A percentile compares a stretch with the other conserved stretches of the same genome.
Conservation (phyloP, 1,284 basidiomycete genomes). For the Moesziomyces sp. region DNA sequence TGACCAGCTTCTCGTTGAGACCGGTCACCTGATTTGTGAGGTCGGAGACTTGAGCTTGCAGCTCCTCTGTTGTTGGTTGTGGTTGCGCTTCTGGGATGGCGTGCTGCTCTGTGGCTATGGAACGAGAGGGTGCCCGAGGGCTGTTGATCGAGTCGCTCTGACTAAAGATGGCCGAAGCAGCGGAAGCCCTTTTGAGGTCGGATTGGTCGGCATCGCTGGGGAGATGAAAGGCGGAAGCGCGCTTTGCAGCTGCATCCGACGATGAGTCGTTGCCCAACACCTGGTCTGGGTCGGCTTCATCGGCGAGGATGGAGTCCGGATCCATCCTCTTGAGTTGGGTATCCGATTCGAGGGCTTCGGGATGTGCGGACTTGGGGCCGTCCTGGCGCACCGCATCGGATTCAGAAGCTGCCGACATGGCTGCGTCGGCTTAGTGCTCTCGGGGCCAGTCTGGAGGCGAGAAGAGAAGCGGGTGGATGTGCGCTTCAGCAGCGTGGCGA, state of each 20-base stretch:
- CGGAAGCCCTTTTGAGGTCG: constrained; percentile 32
- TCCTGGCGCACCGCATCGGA: constrained; percentile 14
- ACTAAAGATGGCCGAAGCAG: constrained; percentile 45
- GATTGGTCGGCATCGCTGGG: constrained; percentile 10
- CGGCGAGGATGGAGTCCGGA: constrained; percentile 58
- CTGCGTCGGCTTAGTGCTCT: neutral
- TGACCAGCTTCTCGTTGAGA: constrained; percentile 90
- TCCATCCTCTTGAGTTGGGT: constrained; percentile 45
- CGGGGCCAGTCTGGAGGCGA: no score
- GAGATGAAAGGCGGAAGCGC: neutral
- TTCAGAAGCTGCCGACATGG: constrained; percentile 25
- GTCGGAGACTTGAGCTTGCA: constrained; percentile 84
- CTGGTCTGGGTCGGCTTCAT: constrained; percentile 56
- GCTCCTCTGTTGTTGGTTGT: constrained; percentile 73
- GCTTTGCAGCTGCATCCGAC: constrained; percentile 25
- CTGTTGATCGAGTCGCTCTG: constrained; percentile 20
- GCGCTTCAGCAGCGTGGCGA: no score
- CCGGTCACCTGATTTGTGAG: constrained; percentile 87
- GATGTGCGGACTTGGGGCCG: constrained; percentile 2
- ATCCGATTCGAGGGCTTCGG: constrained; percentile 17
- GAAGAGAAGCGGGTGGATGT: no score
- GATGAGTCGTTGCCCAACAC: constrained; percentile 54
- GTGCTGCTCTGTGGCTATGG: constrained; percentile 5
- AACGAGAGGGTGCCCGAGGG: constrained; percentile 9
- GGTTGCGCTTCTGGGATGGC: constrained; percentile 71